These are phyloP conservation scores for Penicillium canescens DNA, from an alignment of 495 filamentous ascomycete genomes.

Conservation along the genomic window DNA sequence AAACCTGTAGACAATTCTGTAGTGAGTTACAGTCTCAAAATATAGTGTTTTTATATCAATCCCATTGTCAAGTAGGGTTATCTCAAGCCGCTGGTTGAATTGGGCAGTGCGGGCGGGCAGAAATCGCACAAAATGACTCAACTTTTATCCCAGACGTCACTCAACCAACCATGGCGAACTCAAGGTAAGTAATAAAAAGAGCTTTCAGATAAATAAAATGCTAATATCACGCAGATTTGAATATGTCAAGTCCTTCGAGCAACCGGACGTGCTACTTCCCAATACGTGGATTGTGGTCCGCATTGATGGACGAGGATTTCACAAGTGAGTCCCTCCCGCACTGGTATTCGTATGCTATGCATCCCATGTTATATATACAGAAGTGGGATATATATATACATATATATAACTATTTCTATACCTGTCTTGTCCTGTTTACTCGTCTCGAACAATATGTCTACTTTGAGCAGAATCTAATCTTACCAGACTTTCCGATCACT, in stretches of 20 bases:
- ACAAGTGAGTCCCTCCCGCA: constrained; percentile 62
- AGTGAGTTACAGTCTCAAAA: not conserved
- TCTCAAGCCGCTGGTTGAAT: not conserved
- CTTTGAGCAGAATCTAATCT: constrained; percentile 4
- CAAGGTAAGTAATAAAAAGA: constrained; percentile 46
- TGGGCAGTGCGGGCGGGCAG: constrained; percentile 16
- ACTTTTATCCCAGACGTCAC: constrained; percentile 2
- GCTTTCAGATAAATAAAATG: not conserved
- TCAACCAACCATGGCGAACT: constrained; percentile 58
- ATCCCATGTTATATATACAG: not conserved
- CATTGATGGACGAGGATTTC: constrained; percentile 89
- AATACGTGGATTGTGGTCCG: constrained; percentile 94
- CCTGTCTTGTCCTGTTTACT: not conserved
- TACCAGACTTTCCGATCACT: constrained; percentile 71
- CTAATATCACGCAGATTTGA: constrained; percentile 64
- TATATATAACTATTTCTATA: not conserved
- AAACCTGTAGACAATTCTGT: too few relatives aligned
- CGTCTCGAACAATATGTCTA: not conserved
- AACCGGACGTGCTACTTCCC: constrained; percentile 72
- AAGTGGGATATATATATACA: too few relatives aligned
- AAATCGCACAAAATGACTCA: constrained; percentile 28
- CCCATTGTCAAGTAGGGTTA: too few relatives aligned
- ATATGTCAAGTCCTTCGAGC: constrained; percentile 90
- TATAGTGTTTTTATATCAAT: not conserved
- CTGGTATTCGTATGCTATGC: not conserved